Base-by-base conservation (phyloP, 2,329 filamentous ascomycete species). In the Verticillium isaacii region DNA sequence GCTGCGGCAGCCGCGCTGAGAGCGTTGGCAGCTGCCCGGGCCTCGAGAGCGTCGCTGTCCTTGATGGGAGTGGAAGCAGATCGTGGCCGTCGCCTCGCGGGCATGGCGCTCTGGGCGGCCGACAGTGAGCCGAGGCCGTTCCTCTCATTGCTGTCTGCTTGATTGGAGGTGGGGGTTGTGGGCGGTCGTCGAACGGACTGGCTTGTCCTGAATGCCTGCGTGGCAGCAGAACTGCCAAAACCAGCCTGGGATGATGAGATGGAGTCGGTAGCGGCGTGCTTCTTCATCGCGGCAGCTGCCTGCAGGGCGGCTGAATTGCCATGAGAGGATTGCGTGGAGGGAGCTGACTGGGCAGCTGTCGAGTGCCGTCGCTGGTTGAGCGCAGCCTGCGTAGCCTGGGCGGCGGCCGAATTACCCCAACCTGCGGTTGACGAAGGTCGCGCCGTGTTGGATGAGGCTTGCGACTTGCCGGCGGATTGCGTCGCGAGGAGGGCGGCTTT, bases 101-200 rank as follows among this genome's bases (percentile, higher is more conserved):
- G 80, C 77, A 92, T 88, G n/a, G 92, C 92, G 32, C 87, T 91
- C 58, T 89, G 89, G 14, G 92, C 93, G 52, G 92, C 92, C 39
- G 85, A 78, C 56, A 94, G 79, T 1, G 92, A 92, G 63, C 85
- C 88, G 64, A 59, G 67, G 56, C 37, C 61, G 32, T 56, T 57
- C 37, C 34, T 58, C 60, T 65, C 70, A 63, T 71, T 72, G 5
- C 68, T 68, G 17, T 71, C 71, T 67, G 78, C 79, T 7, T 78
- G 78, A 54, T 80, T 70, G 0, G 73, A 73, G 11, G 71, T 70
- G n/a, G 72, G 68, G 5, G 45, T 45, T 7, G 62, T 34, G 2
- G 60, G 75, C 78, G 45, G 79, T 68, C 37, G 73, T 74, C 60
- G 66, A 62, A 59, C 68, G 17, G 63, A 57, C 14, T 60, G 63